Evolutionary conservation across 2,329 filamentous ascomycete species (phyloP).

Genomic region (Cercospora sojina): DNA sequence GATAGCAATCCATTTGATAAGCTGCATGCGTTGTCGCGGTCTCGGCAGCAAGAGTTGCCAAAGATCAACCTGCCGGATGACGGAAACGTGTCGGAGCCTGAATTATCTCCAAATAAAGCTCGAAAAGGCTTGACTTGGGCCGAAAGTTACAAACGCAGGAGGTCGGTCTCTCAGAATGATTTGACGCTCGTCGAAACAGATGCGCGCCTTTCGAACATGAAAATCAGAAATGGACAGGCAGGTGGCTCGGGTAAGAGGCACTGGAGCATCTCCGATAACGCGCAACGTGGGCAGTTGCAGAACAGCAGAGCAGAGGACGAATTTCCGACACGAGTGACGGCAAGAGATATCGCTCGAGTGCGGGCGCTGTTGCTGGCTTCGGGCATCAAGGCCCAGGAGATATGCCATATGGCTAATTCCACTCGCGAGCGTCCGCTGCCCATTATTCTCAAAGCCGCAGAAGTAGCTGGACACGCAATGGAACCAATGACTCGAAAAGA

Average conservation of each 20-base stretch:
- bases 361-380: constrained; percentile 74
- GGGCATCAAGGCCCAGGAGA: constrained; percentile 85
- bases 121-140: constrained; percentile 1
- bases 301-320: constrained; percentile 29
- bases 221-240: constrained; percentile 5
- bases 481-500: constrained; percentile 52
- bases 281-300: constrained; percentile 33
- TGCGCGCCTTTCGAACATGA: constrained; percentile 10
- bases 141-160: constrained; percentile 32
- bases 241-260: constrained; percentile 42
- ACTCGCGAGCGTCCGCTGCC: constrained; percentile 34
- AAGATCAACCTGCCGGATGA: constrained; percentile 50
- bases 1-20: constrained; percentile 45
- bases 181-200: constrained; percentile 21
- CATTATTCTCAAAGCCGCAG: constrained; percentile 42
- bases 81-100: constrained; percentile 36
- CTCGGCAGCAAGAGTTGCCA: constrained; percentile 48
- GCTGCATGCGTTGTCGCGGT: constrained; percentile 44
- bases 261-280: constrained; percentile 59
- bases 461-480: constrained; percentile 41
- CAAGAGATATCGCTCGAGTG: constrained; percentile 77
- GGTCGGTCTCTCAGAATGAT: constrained; percentile 37
- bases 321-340: constrained; percentile 52
- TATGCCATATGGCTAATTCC: constrained; percentile 64
- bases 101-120: constrained; percentile 16